Base-by-base conservation (phyloP, 83 land plant genomes). In the Picea abies region DNA sequence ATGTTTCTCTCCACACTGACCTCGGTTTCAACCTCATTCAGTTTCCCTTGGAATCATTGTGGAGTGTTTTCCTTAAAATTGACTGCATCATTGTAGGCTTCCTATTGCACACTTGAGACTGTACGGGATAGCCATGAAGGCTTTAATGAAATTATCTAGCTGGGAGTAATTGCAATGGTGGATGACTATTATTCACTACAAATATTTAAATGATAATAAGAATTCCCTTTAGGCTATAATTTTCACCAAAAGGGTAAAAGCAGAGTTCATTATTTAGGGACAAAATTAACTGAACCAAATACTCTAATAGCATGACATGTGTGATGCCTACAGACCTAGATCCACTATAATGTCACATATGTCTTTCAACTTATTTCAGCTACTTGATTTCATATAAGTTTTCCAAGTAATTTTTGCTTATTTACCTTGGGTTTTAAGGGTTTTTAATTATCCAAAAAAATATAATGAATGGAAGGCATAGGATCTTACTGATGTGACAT, bases 381-480 rank as follows among this genome's bases (percentile, higher is more conserved):
- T 6, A 23, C 10, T 7, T 8, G 67, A 32, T 32, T 32, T 32
- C 35, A 32, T 32, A 32, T 32, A 32, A 32, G 35, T 32, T 32
- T 32, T 32, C 35, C 35, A 32, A 32, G 35, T 32, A 32, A 32
- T 32, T 32, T 32, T 32, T 32, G 1, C 35, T 32, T 32, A 32
- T 32, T 32, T 32, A 32, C 35, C 2, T 32, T 32, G 35, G 35
- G 2, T 32, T 32, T 32, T 32, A 32, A 32, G 35, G 35, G 35
- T 32, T 32, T 32, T 32, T 32, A 32, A 32, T 32, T 32, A 32
- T 32, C 35, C 35, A 32, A 32, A 32, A 32, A 32, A 32, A 32
- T 32, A 32, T 32, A 32, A 32, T 1, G 35, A 32, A 32, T 32
- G 35, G 35, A 32, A 32, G 99, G 35, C 35, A 32, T 32, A 32